Percentiles rank a stretch among this genome's conserved stretches.
These are phyloP conservation scores for Drosera spatulata DNA, from an alignment of 179 eudicot species.

Conservation along the genomic window DNA sequence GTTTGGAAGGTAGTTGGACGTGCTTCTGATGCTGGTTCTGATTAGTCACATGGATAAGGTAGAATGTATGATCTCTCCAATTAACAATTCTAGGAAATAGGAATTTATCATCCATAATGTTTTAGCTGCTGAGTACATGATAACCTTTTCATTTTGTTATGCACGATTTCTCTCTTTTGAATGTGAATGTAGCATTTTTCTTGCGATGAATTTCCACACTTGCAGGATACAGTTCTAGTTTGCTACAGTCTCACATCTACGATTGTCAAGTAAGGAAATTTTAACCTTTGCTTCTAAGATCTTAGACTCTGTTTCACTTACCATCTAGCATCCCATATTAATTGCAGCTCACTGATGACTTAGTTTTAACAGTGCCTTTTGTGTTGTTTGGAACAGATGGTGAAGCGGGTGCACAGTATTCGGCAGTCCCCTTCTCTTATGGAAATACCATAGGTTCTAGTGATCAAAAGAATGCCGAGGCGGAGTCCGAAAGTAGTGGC, in stretches of 20 bases:
- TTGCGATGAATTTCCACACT: conserved; percentile 30
- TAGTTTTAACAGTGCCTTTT: conserved; percentile 1
- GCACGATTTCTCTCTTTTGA: neutral
- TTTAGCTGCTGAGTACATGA: no score
- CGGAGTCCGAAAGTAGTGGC: conserved; percentile 21
- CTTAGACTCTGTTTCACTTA: conserved; percentile 1
- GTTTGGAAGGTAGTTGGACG: no score
- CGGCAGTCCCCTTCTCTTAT: conserved; percentile 65
- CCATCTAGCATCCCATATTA: no score
- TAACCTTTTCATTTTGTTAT: neutral
- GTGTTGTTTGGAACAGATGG: conserved; percentile 23
- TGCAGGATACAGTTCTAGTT: conserved; percentile 43
- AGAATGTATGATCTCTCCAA: no score
- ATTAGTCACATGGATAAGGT: no score
- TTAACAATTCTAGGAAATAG: no score
- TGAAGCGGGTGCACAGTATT: conserved; percentile 45
- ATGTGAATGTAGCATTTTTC: conserved; percentile 13
- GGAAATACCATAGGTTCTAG: conserved; percentile 35
- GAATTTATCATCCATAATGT: no score
- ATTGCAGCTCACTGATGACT: no score
- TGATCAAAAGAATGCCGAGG: conserved; percentile 37
- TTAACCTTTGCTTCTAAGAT: conserved; percentile 13
- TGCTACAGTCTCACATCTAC: conserved; percentile 29
- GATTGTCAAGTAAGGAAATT: conserved; percentile 35
- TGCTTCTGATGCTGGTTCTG: no score